Conservation (phyloP, 2,329 filamentous ascomycete genomes). For the Xylariaceae sp. region DNA sequence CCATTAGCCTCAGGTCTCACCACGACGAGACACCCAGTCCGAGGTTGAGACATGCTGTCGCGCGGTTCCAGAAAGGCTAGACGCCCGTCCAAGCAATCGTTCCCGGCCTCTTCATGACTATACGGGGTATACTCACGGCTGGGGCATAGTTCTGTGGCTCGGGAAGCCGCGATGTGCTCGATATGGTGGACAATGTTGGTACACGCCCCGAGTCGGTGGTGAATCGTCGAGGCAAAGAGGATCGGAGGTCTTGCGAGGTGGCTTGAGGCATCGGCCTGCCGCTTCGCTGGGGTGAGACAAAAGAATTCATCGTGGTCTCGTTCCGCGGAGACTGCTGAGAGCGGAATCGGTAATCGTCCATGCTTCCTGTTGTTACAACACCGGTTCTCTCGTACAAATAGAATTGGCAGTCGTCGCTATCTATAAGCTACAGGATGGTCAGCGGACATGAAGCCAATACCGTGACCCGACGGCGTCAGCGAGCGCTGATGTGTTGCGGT, state of each 20-base stretch:
- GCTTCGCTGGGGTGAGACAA: slow-evolving; percentile 71
- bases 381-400: slow-evolving; percentile 38
- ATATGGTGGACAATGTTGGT: slow-evolving; percentile 67
- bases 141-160: slow-evolving; percentile 49
- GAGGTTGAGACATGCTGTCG: slow-evolving; percentile 26
- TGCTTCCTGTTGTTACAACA: slow-evolving; percentile 47
- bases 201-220: slow-evolving; percentile 86
- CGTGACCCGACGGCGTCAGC: not conserved
- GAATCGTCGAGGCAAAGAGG: slow-evolving; percentile 82
- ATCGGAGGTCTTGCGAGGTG: slow-evolving; percentile 64
- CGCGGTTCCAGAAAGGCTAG: slow-evolving; percentile 15
- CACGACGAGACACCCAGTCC: slow-evolving; percentile 26
- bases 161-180: slow-evolving; percentile 42
- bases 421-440: slow-evolving; percentile 33
- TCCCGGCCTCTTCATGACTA: not conserved
- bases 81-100: slow-evolving; percentile 6
- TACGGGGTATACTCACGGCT: slow-evolving; percentile 27
- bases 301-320: slow-evolving; percentile 69
- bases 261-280: slow-evolving; percentile 59
- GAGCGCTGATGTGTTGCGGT: slow-evolving; percentile 1
- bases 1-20: slow-evolving; percentile 29
- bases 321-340: slow-evolving; percentile 73
- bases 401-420: slow-evolving; percentile 32
- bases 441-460: slow-evolving; percentile 9
- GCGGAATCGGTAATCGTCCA: slow-evolving; percentile 78